A percentile compares a stretch with the other conserved stretches of the same genome.
phyloP scores from a whole-genome alignment of 1,284 basidiomycete species.

The Naganishia sp. region DNA sequence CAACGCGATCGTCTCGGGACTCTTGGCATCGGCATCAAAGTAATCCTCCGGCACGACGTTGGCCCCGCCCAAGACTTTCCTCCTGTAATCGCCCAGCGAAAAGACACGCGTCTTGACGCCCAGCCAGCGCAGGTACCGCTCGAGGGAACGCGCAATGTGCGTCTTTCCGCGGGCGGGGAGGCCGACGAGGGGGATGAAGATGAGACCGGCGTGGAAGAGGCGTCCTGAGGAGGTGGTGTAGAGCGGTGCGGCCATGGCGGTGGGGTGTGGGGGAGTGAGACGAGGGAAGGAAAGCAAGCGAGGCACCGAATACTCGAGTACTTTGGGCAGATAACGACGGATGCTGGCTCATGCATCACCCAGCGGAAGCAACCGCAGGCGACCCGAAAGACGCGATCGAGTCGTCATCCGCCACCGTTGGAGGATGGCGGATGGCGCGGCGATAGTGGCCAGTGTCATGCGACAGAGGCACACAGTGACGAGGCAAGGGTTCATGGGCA shows the following conservation, averaged over 20 bases:
- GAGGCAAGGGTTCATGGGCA: too few species aligned
- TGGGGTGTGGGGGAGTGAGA: not conserved
- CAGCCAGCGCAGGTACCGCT: conserved; percentile 95
- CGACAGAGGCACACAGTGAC: too few species aligned
- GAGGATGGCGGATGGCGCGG: not conserved
- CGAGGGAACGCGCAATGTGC: conserved; percentile 90
- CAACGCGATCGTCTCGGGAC: conserved; percentile 73
- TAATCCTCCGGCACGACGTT: conserved; percentile 88
- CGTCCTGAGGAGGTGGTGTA: conserved; percentile 73
- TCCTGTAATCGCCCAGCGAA: conserved; percentile 89
- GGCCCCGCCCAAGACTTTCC: conserved; percentile 84
- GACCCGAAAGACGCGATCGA: not conserved
- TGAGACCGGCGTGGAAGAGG: conserved; percentile 92
- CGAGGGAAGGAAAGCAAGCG: not conserved
- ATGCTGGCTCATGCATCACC: too few species aligned
- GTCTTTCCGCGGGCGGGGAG: conserved; percentile 87
- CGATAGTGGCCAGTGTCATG: too few species aligned
- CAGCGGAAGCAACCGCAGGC: too few species aligned
- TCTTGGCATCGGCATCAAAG: conserved; percentile 73
- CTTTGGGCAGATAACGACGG: not conserved
- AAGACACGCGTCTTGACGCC: conserved; percentile 94
- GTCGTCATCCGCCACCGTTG: not conserved
- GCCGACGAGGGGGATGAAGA: conserved; percentile 86
- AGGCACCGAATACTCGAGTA: not conserved
- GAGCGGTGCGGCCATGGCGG: conserved; percentile 77